phyloP scores from a whole-genome alignment of 257 asterid species.

The Jaltomata sinuosa region DNA sequence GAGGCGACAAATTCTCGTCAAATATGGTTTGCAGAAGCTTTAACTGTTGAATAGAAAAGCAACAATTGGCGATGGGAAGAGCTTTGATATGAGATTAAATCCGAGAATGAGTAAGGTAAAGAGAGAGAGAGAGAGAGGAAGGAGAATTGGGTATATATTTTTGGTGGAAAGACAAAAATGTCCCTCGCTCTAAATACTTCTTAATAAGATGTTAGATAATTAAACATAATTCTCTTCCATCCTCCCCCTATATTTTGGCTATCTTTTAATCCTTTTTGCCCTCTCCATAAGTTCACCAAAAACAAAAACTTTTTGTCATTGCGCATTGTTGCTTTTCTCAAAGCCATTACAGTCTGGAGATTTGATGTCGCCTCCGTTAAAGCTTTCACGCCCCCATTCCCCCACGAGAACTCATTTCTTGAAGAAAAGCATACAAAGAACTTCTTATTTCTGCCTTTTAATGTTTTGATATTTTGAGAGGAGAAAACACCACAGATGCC shows the following conservation, averaged over 20 bases:
- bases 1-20: neutral
- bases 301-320: neutral
- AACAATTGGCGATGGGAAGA: neutral
- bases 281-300: neutral
- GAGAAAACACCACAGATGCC: neutral
- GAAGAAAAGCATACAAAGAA: neutral
- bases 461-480: neutral
- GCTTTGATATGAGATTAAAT: neutral
- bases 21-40: neutral
- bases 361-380: neutral
- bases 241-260: neutral
- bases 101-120: neutral
- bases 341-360: neutral
- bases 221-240: neutral
- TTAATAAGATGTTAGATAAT: neutral
- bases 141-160: neutral
- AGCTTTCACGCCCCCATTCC: neutral
- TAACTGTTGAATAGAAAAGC: neutral
- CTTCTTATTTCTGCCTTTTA: neutral
- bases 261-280: neutral
- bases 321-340: neutral
- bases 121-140: neutral
- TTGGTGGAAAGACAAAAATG: neutral
- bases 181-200: neutral
- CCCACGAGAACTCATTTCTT: neutral